Conservation (phyloP, 768 basidiomycete genomes). For the Holtermanniella nyarrowii region DNA sequence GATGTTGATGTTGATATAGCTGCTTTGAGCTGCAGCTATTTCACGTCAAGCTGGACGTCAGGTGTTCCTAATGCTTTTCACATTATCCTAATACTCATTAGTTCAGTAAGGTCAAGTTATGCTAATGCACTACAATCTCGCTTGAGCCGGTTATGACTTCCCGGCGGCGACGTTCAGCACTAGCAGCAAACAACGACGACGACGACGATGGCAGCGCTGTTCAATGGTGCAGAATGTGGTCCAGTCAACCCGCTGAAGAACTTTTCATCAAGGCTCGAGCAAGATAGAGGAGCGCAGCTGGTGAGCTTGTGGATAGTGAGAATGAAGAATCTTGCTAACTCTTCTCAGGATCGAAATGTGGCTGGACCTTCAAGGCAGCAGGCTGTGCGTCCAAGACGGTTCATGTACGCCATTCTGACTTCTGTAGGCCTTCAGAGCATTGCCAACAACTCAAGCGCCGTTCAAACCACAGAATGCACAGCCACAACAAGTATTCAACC, state of each 20-base stretch:
- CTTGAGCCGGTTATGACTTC: too few species aligned
- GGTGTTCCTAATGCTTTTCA: too few species aligned
- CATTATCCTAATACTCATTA: too few species aligned
- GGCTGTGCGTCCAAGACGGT: background rate
- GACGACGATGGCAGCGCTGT: slow-evolving; percentile 21
- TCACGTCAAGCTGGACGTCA: too few species aligned
- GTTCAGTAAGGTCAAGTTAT: too few species aligned
- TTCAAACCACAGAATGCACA: background rate
- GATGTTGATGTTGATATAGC: too few species aligned
- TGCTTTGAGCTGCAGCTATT: background rate
- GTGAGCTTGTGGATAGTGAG: slow-evolving; percentile 7
- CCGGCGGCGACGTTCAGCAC: too few species aligned
- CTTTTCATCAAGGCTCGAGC: slow-evolving; percentile 21
- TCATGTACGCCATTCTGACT: background rate
- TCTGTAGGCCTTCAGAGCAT: slow-evolving; percentile 6
- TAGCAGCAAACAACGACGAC: too few species aligned
- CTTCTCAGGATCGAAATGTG: slow-evolving; percentile 18
- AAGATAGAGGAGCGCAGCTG: slow-evolving; percentile 21
- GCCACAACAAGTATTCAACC: background rate
- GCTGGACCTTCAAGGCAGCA: slow-evolving; percentile 25
- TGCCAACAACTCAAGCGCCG: background rate
- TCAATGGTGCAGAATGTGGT: slow-evolving; percentile 28
- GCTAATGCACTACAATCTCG: too few species aligned
- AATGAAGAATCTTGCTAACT: background rate
- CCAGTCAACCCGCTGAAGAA: slow-evolving; percentile 25